Percentiles rank a stretch among this genome's conserved stretches.
Evolutionary conservation across 306 rosid species (phyloP).

Genomic region (Castanea sativa): DNA sequence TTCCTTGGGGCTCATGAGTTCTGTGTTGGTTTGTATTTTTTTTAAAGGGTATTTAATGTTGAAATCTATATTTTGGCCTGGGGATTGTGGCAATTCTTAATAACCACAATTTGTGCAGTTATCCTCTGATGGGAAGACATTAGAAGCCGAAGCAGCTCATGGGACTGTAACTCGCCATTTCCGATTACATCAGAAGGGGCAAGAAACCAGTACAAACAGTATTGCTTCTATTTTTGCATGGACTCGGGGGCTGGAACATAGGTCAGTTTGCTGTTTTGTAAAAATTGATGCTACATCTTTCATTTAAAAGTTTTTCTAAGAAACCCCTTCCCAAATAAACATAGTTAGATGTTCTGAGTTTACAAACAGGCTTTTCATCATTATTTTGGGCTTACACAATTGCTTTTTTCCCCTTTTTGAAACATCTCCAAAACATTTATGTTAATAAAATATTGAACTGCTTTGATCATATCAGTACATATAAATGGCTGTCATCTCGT

Average conservation of each 20-base stretch:
- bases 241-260: slow-evolving; percentile 94
- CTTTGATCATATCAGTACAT: neutral
- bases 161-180: slow-evolving; percentile 98
- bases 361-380: neutral
- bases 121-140: slow-evolving; percentile 93
- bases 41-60: neutral
- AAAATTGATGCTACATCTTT: neutral
- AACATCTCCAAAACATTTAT: neutral
- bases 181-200: slow-evolving; percentile 87
- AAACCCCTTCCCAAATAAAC: neutral
- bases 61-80: slow-evolving; percentile 10
- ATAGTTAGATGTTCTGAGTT: neutral
- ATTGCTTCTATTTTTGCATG: slow-evolving; percentile 99
- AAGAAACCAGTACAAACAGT: slow-evolving; percentile 97
- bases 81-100: neutral
- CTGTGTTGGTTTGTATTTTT: slow-evolving; percentile 71
- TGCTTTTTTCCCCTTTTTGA: neutral
- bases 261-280: slow-evolving; percentile 44
- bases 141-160: slow-evolving; percentile 99
- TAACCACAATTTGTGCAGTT: slow-evolving; percentile 52
- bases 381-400: neutral
- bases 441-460: neutral
- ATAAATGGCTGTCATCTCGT: neutral
- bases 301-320: slow-evolving; percentile 1
- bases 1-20: slow-evolving; percentile 93